Conservation (phyloP, 768 basidiomycete species). For the Rhizopogon salebrosus region DNA sequence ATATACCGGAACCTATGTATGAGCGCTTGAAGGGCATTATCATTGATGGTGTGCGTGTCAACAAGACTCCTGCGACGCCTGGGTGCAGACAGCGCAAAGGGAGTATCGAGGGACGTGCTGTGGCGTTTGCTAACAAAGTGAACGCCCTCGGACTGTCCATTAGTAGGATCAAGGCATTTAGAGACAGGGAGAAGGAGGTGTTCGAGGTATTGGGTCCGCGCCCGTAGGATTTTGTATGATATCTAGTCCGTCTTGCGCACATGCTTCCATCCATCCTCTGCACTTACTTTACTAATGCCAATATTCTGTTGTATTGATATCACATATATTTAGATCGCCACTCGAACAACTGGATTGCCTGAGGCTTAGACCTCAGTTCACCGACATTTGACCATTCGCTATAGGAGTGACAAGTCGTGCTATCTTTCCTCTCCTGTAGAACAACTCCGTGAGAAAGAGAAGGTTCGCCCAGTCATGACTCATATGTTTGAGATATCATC, state of each 20-base stretch:
- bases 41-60: constrained; percentile 42
- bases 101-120: constrained; percentile 60
- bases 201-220: constrained; percentile 58
- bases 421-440: too few relatives aligned
- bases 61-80: constrained; percentile 12
- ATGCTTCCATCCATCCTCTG: too few relatives aligned
- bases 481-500: too few relatives aligned
- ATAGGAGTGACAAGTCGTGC: too few relatives aligned
- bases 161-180: constrained; percentile 67
- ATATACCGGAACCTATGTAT: constrained; percentile 39
- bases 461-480: too few relatives aligned
- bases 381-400: too few relatives aligned
- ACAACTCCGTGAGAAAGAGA: too few relatives aligned
- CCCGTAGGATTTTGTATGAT: constrained; percentile 20
- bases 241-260: not conserved
- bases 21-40: constrained; percentile 57
- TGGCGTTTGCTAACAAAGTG: constrained; percentile 72
- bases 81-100: constrained; percentile 31
- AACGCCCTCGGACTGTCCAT: constrained; percentile 70
- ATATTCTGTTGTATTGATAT: not conserved
- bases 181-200: constrained; percentile 62
- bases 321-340: not conserved
- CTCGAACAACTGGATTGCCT: too few relatives aligned
- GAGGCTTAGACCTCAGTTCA: too few relatives aligned
- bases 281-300: not conserved